Base-by-base conservation (phyloP, 1,284 basidiomycete genomes). In the Laetiporus sulphureus region DNA sequence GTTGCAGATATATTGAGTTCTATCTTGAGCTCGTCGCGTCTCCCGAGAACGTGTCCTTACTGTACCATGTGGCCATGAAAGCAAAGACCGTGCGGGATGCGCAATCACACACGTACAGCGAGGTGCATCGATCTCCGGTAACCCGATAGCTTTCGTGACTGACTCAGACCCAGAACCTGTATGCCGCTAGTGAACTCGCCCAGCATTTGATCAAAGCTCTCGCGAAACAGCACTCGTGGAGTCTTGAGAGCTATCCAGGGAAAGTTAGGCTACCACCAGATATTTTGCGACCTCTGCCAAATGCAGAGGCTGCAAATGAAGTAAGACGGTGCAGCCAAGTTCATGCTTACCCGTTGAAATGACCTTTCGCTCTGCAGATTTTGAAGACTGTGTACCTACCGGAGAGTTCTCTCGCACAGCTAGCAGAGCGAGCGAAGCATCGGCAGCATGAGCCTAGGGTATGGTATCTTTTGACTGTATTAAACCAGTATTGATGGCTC, bases 1-100 rank as follows among this genome's bases (percentile, higher is more conserved):
- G 31, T 32, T 24, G 4, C 44, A 91, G 90, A 63, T 96, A 97
- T 61, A 73, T 99, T 47, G 80, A 89, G 19, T 87, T 96, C 55
- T 99, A 91, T 61, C 69, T 97, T 7, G 83, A 90, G 38, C 70
- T 79, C 37, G 66, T 98, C 11, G 80, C 77, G 8, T 79, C 73
- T 5, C 59, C 75, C 16, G 84, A 95, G 36, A 98, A 93, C 50
- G 68, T 96, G 11, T 77, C 86, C 1, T 67, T 96, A 4, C 67
- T 99, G 15, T 93, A 81, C 53, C 80, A 92, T 56, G 72, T 98
- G 7, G 86, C 92, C 0, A 67, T 74, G 52, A 88, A 87, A 57
- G 71, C 83, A 44, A 99, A 98, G 69, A 89, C 87, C 0, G 86
- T 95, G 3, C 73, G 84, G 5, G 93, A 96, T 58, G 68, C 77